Base-by-base conservation (phyloP, 2,329 filamentous ascomycete species). In the Aspergillus texensis region DNA sequence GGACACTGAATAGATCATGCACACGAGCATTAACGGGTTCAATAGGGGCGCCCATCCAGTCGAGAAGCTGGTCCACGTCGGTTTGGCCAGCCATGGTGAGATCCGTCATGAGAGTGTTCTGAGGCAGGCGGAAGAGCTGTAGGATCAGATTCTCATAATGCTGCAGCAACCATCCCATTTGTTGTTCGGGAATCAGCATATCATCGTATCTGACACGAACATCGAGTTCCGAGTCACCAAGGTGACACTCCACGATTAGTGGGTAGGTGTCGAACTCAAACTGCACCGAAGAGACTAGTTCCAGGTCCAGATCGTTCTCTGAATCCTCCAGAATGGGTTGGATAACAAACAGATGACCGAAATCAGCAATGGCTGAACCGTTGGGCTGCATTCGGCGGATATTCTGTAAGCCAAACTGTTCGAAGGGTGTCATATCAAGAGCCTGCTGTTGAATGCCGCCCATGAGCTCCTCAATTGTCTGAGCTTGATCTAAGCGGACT, bases 371-470 rank as follows among this genome's bases (percentile, higher is more conserved):
- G 26, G 50, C 16, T 8, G 28, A 30, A 16, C 19, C 50, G 5
- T 53, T 34, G n/a, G 50, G 50, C 26, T 32, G 28, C 1, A 57
- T 45, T 6, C 36, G 41, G 16, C 55, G 36, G 24, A 57, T 57
- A 30, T 45, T 57, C 24, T 57, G 55, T 9, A 57, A 30, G 19
- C 57, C 57, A 6, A 41, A 32, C 16, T 58, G 57, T 30, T 58
- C 57, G 24, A 34, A 58, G 14, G 57, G 57, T 19, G 43, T 58
- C 57, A 58, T 58, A 30, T 50, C 28, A 12, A 39, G 16, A 16
- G 45, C 45, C 30, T 48, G 45, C 21, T 48, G 26, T 43, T 58
- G 57, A n/a, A 58, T 48, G n/a, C 24, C 41, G 24, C 24, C 41
- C 41, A 58, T 39, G 12, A 36, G 26, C 26, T 28, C n/a, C 14